These are phyloP conservation scores for Pyronema domesticum DNA, from an alignment of 495 filamentous ascomycete species.

Conservation along the genomic window DNA sequence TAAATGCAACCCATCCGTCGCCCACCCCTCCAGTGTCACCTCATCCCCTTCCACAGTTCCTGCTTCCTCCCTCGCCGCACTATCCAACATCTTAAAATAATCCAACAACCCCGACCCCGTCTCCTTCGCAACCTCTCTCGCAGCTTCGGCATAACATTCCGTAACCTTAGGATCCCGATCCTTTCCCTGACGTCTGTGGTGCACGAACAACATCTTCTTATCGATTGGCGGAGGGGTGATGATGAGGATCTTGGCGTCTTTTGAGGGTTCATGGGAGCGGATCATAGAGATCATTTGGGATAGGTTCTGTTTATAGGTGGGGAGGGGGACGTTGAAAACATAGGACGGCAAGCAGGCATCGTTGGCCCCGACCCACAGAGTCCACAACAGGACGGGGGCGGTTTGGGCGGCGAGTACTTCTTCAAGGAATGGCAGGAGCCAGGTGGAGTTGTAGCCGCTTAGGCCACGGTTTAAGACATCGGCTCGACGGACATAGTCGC, in stretches of 20 bases:
- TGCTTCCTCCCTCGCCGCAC: not conserved
- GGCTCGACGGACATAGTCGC: slow-evolving; percentile 3
- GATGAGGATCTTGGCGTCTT: not conserved
- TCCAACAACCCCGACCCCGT: not conserved
- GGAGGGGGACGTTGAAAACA: slow-evolving; percentile 3
- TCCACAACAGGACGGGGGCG: not conserved
- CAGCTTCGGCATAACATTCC: slow-evolving; percentile 1
- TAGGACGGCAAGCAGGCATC: slow-evolving; percentile 7
- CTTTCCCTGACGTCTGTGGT: not conserved
- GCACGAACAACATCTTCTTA: not conserved
- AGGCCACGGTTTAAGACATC: slow-evolving; percentile 9
- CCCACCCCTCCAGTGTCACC: not conserved
- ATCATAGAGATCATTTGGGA: slow-evolving; percentile 1
- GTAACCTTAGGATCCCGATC: slow-evolving; percentile 1
- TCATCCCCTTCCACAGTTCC: not conserved
- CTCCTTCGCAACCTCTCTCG: not conserved
- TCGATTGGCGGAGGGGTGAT: slow-evolving; percentile 6
- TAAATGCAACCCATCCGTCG: slow-evolving; percentile 10
- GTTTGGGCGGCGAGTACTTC: not conserved
- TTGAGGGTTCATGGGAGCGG: not conserved
- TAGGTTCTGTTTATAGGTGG: slow-evolving; percentile 2
- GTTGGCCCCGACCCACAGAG: slow-evolving; percentile 5
- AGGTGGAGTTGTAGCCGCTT: slow-evolving; percentile 5
- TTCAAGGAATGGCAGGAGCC: slow-evolving; percentile 4
- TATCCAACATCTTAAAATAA: not conserved